Base-by-base conservation (phyloP, 805 yeast genomes). In the Myxozyma neotropica region DNA sequence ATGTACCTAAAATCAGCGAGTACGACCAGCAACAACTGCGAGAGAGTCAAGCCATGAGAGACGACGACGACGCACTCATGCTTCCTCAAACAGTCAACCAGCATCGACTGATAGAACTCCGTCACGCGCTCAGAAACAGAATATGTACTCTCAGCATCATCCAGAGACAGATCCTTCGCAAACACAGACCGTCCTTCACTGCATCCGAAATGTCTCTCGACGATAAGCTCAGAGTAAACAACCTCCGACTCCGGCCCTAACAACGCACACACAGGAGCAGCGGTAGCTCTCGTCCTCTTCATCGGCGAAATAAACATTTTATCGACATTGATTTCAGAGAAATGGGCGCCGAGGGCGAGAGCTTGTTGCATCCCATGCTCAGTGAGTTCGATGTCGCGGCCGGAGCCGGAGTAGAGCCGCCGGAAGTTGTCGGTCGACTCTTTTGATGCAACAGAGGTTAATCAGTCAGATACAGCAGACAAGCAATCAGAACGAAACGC, bases 331-430 rank as follows among this genome's bases (percentile, higher is more conserved):
- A 6, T 8, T 2, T 10, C 27, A 10, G 43, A 47, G n/a, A 48
- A 39, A 35, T 24, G 43, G 3, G 44, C 53, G 24, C 53, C 43
- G n/a, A 57, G 39, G 29, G 53, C 58, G 15, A 40, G 44, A 19
- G 64, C 64, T 38, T 61, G 64, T 33, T 21, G 54, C 46, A 40
- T 39, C 12, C 64, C 64, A 21, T 40, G 57, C 42, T 59, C 63
- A 2, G 64, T 61, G 45, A 61, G 44, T 23, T 53, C 57, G 13
- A 40, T 55, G 48, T 61, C 64, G 39, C 63, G 53, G 24, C 53
- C 64, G 17, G 58, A 43, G 40, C 64, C 64, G 27, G 56, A 64
- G 46, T 52, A 57, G 24, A 57, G 52, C 8, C 53, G 49, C 26
- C 35, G 44, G 45, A 24, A 57, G 35, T 61, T 61, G 53, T 61